A percentile compares a stretch with the other conserved stretches of the same genome.
Evolutionary conservation across 768 basidiomycete species (phyloP).

Genomic region (Candolleomyces efflorescens): DNA sequence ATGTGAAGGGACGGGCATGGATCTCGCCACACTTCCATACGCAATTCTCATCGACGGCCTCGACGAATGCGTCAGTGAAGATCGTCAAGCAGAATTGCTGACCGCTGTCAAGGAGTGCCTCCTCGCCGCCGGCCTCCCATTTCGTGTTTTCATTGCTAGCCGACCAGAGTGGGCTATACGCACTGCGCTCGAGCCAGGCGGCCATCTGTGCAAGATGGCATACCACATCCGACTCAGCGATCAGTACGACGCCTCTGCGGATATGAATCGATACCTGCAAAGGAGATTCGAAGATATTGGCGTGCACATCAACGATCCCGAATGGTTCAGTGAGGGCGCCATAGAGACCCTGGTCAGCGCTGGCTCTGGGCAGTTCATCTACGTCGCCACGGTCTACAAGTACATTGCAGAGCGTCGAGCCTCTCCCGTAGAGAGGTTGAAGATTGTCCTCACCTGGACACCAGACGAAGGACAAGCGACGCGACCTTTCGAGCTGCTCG

Average conservation of each 20-base stretch:
- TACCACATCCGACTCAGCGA: not conserved
- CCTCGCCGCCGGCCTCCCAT: not conserved
- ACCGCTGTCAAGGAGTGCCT: not conserved
- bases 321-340: not conserved
- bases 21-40: not conserved
- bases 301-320: not conserved
- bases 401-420: not conserved
- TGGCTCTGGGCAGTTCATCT: conserved; percentile 5
- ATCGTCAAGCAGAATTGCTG: not conserved
- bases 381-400: not conserved
- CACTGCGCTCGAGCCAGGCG: not conserved
- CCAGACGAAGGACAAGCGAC: not conserved
- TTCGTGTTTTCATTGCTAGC: conserved; percentile 1
- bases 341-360: not conserved
- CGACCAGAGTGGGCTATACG: not conserved
- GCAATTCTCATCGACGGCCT: conserved; percentile 6
- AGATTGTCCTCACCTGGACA: not conserved
- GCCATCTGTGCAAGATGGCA: no score
- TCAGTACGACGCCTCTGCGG: not conserved
- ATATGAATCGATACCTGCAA: not conserved
- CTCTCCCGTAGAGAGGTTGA: not conserved
- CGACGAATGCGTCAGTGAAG: not conserved
- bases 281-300: not conserved
- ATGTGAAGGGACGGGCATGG: no score
- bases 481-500: not conserved